phyloP scores from a whole-genome alignment of 1,284 basidiomycete species.

The Melampsora americana region DNA sequence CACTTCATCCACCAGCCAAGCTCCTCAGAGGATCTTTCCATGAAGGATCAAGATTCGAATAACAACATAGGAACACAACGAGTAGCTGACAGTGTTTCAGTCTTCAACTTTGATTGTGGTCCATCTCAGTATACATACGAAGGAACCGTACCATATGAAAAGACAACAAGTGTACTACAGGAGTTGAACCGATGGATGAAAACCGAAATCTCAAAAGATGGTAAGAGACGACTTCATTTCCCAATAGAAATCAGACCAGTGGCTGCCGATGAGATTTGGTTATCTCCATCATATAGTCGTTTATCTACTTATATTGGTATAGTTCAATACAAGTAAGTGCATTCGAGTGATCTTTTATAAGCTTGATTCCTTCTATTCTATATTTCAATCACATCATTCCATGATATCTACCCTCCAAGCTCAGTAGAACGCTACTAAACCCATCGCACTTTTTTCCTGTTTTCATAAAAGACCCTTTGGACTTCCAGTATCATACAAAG shows the following conservation, averaged over 20 bases:
- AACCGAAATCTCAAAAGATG: slow-evolving; percentile 64
- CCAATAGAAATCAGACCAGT: slow-evolving; percentile 91
- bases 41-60: slow-evolving; percentile 4
- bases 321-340: slow-evolving; percentile 82
- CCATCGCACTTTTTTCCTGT: not conserved
- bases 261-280: slow-evolving; percentile 83
- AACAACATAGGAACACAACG: not conserved
- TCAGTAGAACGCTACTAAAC: not conserved
- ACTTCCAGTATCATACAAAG: slow-evolving; percentile 77
- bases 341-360: not conserved
- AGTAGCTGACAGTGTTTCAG: slow-evolving; percentile 9
- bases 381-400: too few species aligned
- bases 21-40: not conserved
- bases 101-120: slow-evolving; percentile 37
- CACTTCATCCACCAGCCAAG: slow-evolving; percentile 10
- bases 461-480: slow-evolving; percentile 73
- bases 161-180: slow-evolving; percentile 63
- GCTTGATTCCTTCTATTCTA: too few species aligned
- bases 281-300: slow-evolving; percentile 78
- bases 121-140: slow-evolving; percentile 85
- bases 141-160: slow-evolving; percentile 77
- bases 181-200: slow-evolving; percentile 74
- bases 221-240: slow-evolving; percentile 82
- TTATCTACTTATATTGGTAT: slow-evolving; percentile 92
- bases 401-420: too few species aligned